Percentiles rank a stretch among this genome's conserved stretches.
phyloP scores from a whole-genome alignment of 2,329 filamentous ascomycete species.

The Emergomyces pasteurianus region DNA sequence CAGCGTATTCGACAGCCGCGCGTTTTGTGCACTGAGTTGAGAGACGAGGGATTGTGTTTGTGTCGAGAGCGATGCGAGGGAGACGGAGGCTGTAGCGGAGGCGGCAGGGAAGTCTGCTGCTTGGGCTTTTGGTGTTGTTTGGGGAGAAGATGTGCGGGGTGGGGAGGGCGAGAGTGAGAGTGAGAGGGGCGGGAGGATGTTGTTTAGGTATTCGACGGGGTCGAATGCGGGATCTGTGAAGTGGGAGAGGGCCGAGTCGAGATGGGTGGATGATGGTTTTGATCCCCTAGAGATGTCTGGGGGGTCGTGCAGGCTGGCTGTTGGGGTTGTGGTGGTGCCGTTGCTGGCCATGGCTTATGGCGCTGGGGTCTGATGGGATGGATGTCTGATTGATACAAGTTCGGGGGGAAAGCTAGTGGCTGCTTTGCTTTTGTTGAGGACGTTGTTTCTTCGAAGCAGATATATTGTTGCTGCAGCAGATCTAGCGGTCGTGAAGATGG shows the following conservation, averaged over 20 bases:
- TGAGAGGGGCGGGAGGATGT: constrained; percentile 57
- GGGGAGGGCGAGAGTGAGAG: constrained; percentile 10
- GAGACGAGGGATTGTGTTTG: constrained; percentile 77
- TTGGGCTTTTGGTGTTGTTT: constrained; percentile 17
- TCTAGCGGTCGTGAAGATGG: too few relatives aligned
- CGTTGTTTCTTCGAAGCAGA: too few relatives aligned
- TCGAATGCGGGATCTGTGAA: constrained; percentile 73
- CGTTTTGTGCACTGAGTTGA: constrained; percentile 78
- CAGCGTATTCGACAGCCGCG: constrained; percentile 65
- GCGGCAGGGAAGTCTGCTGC: background rate
- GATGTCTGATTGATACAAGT: too few relatives aligned
- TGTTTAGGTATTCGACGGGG: constrained; percentile 73
- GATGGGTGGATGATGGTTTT: constrained; percentile 38
- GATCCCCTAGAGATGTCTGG: background rate
- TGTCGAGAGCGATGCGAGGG: constrained; percentile 64
- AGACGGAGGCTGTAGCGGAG: constrained; percentile 27
- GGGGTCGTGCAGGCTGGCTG: background rate
- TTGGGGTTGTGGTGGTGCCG: background rate
- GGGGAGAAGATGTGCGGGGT: constrained; percentile 17
- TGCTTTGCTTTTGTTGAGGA: too few relatives aligned
- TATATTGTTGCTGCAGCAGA: too few relatives aligned
- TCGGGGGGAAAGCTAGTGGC: too few relatives aligned
- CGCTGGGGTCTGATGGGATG: background rate
- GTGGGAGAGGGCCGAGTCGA: constrained; percentile 59
- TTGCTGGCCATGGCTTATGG: background rate